Conservation (phyloP, 345 rosid species). For the Brassica napus region DNA sequence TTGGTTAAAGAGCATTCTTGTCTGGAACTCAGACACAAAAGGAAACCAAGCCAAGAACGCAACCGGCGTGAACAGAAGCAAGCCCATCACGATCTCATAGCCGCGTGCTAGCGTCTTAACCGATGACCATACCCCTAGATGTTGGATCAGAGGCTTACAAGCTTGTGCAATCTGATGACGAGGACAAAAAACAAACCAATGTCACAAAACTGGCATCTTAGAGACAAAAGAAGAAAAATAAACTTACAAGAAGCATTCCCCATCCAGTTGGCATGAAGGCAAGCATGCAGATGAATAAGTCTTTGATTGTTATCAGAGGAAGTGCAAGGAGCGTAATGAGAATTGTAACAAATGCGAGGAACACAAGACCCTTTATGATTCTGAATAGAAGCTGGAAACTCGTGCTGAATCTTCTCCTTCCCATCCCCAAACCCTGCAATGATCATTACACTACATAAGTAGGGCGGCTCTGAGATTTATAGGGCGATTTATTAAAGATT, state of each 20-base stretch:
- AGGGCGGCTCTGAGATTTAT: no score
- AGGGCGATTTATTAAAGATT: no score
- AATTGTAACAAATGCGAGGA: conserved; percentile 54
- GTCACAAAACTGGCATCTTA: neutral
- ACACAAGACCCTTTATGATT: conserved; percentile 71
- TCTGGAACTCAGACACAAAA: conserved; percentile 83
- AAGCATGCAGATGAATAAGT: conserved; percentile 70
- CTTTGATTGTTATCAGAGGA: conserved; percentile 65
- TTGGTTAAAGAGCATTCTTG: conserved; percentile 91
- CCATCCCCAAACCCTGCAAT: conserved; percentile 64
- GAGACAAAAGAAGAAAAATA: neutral
- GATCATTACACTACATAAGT: neutral
- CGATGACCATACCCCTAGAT: conserved; percentile 71
- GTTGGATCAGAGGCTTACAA: conserved; percentile 58
- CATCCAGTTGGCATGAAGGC: conserved; percentile 95
- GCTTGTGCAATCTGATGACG: conserved; percentile 81
- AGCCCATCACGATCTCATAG: conserved; percentile 71
- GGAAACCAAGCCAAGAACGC: conserved; percentile 96
- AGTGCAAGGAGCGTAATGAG: conserved; percentile 59
- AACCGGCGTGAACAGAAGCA: conserved; percentile 76
- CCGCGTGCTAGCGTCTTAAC: conserved; percentile 70
- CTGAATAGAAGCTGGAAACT: conserved; percentile 75
- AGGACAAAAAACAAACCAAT: neutral
- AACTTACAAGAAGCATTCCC: conserved; percentile 74
- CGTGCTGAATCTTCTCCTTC: conserved; percentile 68